These are phyloP conservation scores for Hypoxylon subgilvum DNA, from an alignment of 495 filamentous ascomycete genomes.

Conservation along the genomic window DNA sequence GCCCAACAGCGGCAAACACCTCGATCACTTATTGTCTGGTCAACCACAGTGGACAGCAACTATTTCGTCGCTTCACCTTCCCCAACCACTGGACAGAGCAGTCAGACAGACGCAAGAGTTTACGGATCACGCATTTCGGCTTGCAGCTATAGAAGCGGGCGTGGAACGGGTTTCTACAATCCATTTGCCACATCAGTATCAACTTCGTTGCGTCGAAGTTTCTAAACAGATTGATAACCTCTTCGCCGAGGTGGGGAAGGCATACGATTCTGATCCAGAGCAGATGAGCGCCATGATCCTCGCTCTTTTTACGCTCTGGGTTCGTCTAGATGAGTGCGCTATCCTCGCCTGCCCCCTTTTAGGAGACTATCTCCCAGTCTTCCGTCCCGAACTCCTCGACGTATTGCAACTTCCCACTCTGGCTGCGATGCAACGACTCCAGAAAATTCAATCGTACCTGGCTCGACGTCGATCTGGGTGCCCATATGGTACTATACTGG, in stretches of 20 bases:
- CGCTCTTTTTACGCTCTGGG: conserved; percentile 53
- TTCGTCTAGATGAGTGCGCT: conserved; percentile 47
- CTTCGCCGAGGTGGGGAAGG: conserved; percentile 38
- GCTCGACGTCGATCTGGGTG: conserved; percentile 27
- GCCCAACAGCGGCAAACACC: conserved; percentile 51
- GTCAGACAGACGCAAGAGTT: conserved; percentile 25
- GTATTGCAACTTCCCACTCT: conserved; percentile 52
- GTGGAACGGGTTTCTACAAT: background rate
- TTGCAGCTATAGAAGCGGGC: conserved; percentile 26
- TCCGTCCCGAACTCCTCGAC: conserved; percentile 56
- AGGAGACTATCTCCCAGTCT: conserved; percentile 44
- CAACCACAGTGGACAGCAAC: background rate
- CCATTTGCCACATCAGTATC: background rate
- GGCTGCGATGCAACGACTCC: conserved; percentile 56
- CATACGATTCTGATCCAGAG: conserved; percentile 54
- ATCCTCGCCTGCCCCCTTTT: conserved; percentile 45
- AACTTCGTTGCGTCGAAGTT: conserved; percentile 43
- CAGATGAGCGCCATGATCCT: conserved; percentile 54
- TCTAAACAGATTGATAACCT: conserved; percentile 47
- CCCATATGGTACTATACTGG: conserved; percentile 51
- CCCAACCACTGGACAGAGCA: conserved; percentile 28
- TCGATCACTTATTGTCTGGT: conserved; percentile 32
- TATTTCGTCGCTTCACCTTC: conserved; percentile 13
- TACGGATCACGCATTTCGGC: conserved; percentile 21
- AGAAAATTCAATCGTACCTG: conserved; percentile 56